Percentiles rank a stretch among this genome's conserved stretches.
Conservation (phyloP, 306 rosid species). For the Potentilla sterilis region DNA sequence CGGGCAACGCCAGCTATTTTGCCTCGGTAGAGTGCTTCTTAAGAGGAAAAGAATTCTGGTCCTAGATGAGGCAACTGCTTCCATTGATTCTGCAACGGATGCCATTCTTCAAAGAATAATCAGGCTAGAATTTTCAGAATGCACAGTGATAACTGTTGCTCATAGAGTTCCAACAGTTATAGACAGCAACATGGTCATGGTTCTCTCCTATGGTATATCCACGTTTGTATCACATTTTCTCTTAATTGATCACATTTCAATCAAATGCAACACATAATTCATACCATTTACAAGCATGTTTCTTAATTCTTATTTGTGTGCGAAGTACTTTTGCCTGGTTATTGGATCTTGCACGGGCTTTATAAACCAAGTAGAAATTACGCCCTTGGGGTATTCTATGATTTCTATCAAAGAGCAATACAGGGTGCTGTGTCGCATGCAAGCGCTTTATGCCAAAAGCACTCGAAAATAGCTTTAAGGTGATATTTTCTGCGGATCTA, state of each 20-base stretch:
- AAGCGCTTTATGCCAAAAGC: neutral
- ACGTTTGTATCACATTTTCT: neutral
- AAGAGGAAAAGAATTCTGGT: constrained; percentile 66
- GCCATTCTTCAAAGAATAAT: constrained; percentile 57
- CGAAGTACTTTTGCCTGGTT: neutral
- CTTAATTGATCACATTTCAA: neutral
- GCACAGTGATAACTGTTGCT: constrained; percentile 67
- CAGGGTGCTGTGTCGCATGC: neutral
- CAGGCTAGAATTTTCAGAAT: constrained; percentile 56
- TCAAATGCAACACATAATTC: neutral
- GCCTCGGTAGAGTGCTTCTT: constrained; percentile 74
- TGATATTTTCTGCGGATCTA: neutral
- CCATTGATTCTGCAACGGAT: constrained; percentile 73
- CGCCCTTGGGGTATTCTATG: no score
- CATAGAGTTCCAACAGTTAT: constrained; percentile 73
- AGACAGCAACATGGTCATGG: constrained; percentile 3
- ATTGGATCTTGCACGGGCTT: no score
- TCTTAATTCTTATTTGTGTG: neutral
- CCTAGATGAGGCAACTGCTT: constrained; percentile 81
- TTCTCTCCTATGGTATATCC: neutral
- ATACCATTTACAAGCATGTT: no score
- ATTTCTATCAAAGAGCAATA: no score
- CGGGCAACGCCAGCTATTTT: constrained; percentile 62
- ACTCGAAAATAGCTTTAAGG: no score
- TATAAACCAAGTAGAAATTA: no score